Evolutionary conservation across 2,329 filamentous ascomycete genomes (phyloP).

Genomic region (Tolypocladium tundrense): DNA sequence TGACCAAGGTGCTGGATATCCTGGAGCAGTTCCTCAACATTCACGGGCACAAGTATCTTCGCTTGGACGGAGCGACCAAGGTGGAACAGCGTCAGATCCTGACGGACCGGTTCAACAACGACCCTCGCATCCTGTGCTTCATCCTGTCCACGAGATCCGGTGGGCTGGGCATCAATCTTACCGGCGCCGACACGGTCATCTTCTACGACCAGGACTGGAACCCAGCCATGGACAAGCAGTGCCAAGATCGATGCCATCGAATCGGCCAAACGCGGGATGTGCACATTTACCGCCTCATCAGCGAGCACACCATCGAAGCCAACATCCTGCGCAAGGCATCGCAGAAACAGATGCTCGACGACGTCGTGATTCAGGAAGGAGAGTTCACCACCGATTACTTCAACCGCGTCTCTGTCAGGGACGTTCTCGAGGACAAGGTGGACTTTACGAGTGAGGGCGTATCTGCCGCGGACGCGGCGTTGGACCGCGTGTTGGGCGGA

Average conservation of each 20-base stretch:
- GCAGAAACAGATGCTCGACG: conserved; percentile 95
- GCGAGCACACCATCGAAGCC: conserved; percentile 91
- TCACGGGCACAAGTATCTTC: conserved; percentile 91
- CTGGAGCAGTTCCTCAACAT: conserved; percentile 97
- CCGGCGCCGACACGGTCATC: conserved; percentile 93
- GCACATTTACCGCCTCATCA: conserved; percentile 91
- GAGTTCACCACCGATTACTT: conserved; percentile 97
- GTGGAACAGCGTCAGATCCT: conserved; percentile 92
- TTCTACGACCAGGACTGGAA: conserved; percentile 99
- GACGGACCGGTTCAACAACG: conserved; percentile 94
- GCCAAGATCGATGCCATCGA: conserved; percentile 91
- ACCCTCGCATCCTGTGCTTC: conserved; percentile 85
- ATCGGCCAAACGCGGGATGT: conserved; percentile 97
- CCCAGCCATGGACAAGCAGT: conserved; percentile 98
- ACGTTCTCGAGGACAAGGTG: conserved; percentile 53
- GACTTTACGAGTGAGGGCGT: conserved; percentile 40
- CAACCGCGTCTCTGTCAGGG: conserved; percentile 64
- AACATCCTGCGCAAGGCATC: conserved; percentile 95
- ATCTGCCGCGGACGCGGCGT: conserved; percentile 67
- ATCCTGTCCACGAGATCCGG: conserved; percentile 92
- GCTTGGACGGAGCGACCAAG: conserved; percentile 91
- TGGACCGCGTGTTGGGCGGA: conserved; percentile 73
- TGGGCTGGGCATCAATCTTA: conserved; percentile 91
- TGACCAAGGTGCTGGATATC: conserved; percentile 97
- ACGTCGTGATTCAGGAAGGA: conserved; percentile 96